phyloP scores from a whole-genome alignment of 2,329 filamentous ascomycete genomes.

The Aspergillus tanneri region DNA sequence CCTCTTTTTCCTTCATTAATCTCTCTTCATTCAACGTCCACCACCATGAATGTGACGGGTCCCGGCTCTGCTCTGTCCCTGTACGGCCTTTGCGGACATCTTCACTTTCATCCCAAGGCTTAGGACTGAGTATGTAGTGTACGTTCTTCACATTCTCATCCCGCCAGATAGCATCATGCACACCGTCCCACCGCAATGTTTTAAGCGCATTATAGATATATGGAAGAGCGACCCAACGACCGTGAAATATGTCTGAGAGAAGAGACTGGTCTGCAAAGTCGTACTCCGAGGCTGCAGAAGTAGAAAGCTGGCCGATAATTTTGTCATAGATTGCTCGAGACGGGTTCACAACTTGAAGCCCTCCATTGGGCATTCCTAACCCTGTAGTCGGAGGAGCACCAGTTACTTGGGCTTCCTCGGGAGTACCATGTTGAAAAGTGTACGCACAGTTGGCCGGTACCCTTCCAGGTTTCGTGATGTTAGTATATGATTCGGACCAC shows the following conservation, averaged over 20 bases:
- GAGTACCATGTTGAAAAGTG: slow-evolving; percentile 54
- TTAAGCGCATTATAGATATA: slow-evolving; percentile 63
- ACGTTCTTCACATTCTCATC: slow-evolving; percentile 62
- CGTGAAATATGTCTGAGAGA: slow-evolving; percentile 54
- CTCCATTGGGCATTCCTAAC: slow-evolving; percentile 62
- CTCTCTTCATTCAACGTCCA: slow-evolving; percentile 54
- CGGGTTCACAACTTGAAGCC: slow-evolving; percentile 62
- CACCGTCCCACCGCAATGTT: slow-evolving; percentile 53
- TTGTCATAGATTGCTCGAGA: slow-evolving; percentile 53
- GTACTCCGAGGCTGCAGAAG: slow-evolving; percentile 49
- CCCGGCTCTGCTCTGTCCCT: slow-evolving; percentile 31
- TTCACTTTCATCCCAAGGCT: slow-evolving; percentile 59
- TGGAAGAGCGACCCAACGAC: slow-evolving; percentile 58
- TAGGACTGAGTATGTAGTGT: slow-evolving; percentile 61
- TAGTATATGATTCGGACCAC: too few relatives aligned
- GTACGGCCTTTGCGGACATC: slow-evolving; percentile 6
- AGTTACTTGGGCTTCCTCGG: slow-evolving; percentile 26
- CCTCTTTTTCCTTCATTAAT: slow-evolving; percentile 45
- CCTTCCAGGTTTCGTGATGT: too few relatives aligned
- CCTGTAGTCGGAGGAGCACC: slow-evolving; percentile 53
- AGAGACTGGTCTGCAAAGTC: slow-evolving; percentile 61
- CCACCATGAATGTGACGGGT: slow-evolving; percentile 60
- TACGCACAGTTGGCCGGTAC: slow-evolving; percentile 61
- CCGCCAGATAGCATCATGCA: slow-evolving; percentile 60
- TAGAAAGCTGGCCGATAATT: slow-evolving; percentile 50